Evolutionary conservation across 1,284 basidiomycete genomes (phyloP).

Genomic region (Fomes fomentarius): DNA sequence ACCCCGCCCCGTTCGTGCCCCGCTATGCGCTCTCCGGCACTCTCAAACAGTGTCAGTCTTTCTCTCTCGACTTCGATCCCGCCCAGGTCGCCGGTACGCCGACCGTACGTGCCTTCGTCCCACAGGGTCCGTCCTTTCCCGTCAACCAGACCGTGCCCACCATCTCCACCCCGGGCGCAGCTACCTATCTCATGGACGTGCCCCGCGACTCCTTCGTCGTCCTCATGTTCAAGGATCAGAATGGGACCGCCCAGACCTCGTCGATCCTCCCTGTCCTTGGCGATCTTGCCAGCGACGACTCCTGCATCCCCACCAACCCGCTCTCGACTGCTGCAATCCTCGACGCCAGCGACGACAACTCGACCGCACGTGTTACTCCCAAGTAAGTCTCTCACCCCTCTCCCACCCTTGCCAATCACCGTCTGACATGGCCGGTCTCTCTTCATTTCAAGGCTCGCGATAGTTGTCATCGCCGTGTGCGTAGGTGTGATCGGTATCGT

Average conservation of each 20-base stretch:
- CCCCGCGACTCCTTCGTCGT: constrained; percentile 42
- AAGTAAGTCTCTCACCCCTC: constrained; percentile 11
- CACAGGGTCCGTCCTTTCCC: constrained; percentile 42
- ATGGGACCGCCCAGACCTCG: constrained; percentile 33
- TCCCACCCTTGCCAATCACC: background rate
- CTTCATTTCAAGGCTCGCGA: constrained; percentile 15
- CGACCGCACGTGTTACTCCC: constrained; percentile 10
- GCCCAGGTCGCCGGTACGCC: constrained; percentile 40
- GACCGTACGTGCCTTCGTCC: constrained; percentile 47
- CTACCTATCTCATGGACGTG: constrained; percentile 48
- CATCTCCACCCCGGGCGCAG: constrained; percentile 33
- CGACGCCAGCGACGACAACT: constrained; percentile 1
- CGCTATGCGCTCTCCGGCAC: constrained; percentile 31
- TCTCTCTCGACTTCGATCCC: constrained; percentile 48
- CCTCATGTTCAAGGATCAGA: constrained; percentile 40
- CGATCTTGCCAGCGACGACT: constrained; percentile 28
- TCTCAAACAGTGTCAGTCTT: constrained; percentile 54
- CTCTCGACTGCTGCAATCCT: constrained; percentile 8
- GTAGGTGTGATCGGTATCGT: constrained; percentile 41
- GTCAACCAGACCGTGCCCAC: constrained; percentile 38
- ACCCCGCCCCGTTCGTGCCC: constrained; percentile 4
- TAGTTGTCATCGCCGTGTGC: constrained; percentile 43
- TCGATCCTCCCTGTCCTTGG: constrained; percentile 35
- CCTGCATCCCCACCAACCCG: constrained; percentile 30
- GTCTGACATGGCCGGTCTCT: background rate